Evolutionary conservation across 352 stramenopile genomes (phyloP), one percentile per base, ranked within the genome.

Genomic region (Phytopythium boreale): DNA sequence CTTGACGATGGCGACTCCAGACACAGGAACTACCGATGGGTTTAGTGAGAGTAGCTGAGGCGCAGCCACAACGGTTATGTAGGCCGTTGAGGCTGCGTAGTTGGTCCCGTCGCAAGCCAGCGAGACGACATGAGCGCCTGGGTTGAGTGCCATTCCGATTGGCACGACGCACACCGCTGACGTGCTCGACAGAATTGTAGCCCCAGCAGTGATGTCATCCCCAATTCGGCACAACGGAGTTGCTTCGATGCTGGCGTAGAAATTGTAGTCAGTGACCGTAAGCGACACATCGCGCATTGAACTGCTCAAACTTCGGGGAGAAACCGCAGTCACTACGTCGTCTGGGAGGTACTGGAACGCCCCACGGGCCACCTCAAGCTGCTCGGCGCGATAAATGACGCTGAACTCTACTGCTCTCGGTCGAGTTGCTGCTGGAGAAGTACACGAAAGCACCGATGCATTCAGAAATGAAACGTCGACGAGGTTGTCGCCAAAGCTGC

Each of bases 21-120:
- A 64, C 10, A 37, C 39, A 26, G 68, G 63, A 12, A 76, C 64
- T 20, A 52, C 34, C 1, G 57, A 22, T n/a, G 73, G 76, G 15
- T 55, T 66, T 2, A 73, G 51, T 24, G 69, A 39, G 12, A 64
- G 44, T 10, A 84, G 73, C 22, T 50, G 67, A 24, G 77, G 57
- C 2, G 52, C 31, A 50, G 52, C 41, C 34, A 66, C 19, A 15
- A 64, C 69, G 17, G 56, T 68, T 17, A 84, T 14, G 8, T 49
- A 49, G 12, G 27, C 36, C 14, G 51, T 15, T 11, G 71, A 78
- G 24, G 26, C 20, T 8, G 70, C 64, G 27, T 71, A 78, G 39
- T 78, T 82, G n/a, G 72, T 26, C 46, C 71, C 76, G 27, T 82
- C 76, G 26, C 66, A 82, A 1, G 76, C 76, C 0, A 84, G 19